Percentiles rank a stretch among this genome's conserved stretches.
These are phyloP conservation scores for Spathaspora passalidarum DNA, from an alignment of 805 yeast genomes.

Conservation along the genomic window DNA sequence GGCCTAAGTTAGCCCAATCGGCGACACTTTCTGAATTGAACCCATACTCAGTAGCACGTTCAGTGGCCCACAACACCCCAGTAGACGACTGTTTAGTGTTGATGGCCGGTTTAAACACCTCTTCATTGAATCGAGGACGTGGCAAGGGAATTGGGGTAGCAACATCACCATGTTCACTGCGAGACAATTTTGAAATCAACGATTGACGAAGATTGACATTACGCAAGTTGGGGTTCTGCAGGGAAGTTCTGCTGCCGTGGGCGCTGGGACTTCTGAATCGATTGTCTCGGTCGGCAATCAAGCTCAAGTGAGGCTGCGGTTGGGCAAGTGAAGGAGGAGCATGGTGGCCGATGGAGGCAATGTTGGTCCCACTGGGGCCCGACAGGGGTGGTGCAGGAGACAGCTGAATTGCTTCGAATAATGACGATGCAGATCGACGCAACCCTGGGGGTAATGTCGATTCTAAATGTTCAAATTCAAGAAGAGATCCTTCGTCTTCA, in stretches of 20 bases:
- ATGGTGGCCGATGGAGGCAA: background rate
- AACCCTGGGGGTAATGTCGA: slow-evolving; percentile 39
- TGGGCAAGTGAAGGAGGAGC: background rate
- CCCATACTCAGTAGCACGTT: slow-evolving; percentile 57
- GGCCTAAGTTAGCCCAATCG: slow-evolving; percentile 60
- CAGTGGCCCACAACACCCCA: slow-evolving; percentile 65
- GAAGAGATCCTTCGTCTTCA: slow-evolving; percentile 22
- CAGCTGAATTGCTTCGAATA: slow-evolving; percentile 29
- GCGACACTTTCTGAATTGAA: slow-evolving; percentile 37
- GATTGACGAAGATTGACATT: slow-evolving; percentile 14
- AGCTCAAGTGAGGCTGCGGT: background rate
- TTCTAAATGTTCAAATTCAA: slow-evolving; percentile 41
- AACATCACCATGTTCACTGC: slow-evolving; percentile 33
- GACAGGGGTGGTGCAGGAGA: slow-evolving; percentile 2
- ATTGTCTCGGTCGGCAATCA: slow-evolving; percentile 10
- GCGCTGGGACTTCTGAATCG: slow-evolving; percentile 10
- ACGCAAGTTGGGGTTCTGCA: slow-evolving; percentile 10
- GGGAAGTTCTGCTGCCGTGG: background rate
- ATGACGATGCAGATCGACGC: slow-evolving; percentile 36
- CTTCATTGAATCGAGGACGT: slow-evolving; percentile 41
- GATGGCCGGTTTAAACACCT: slow-evolving; percentile 53
- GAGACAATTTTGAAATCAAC: slow-evolving; percentile 27
- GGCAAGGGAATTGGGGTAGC: slow-evolving; percentile 52
- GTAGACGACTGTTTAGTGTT: slow-evolving; percentile 58
- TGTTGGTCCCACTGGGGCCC: background rate